These are phyloP conservation scores for Streptanthus diversifolius DNA, from an alignment of 345 rosid species.

Conservation along the genomic window DNA sequence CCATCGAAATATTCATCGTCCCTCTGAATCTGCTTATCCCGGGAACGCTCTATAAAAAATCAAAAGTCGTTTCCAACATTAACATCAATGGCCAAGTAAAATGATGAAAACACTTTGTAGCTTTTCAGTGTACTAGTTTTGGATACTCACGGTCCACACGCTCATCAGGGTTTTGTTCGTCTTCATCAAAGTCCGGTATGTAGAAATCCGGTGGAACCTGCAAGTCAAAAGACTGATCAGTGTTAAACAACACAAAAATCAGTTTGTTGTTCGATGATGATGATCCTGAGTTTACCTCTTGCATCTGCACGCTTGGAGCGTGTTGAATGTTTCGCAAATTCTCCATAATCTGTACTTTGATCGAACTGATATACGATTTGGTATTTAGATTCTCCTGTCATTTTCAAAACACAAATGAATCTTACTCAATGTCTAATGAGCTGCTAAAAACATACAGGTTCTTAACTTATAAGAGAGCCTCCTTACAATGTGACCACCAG, in stretches of 20 bases:
- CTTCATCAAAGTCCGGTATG: slow-evolving; percentile 93
- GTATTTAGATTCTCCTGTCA: slow-evolving; percentile 84
- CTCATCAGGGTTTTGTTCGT: slow-evolving; percentile 80
- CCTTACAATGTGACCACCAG: slow-evolving; percentile 77
- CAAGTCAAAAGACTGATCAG: not conserved
- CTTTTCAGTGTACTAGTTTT: not conserved
- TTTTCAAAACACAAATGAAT: slow-evolving; percentile 5
- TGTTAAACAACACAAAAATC: not conserved
- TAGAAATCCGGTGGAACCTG: slow-evolving; percentile 98
- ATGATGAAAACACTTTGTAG: not conserved
- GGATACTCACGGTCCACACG: slow-evolving; percentile 74
- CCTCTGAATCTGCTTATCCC: slow-evolving; percentile 84
- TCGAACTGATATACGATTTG: slow-evolving; percentile 77
- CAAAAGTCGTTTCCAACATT: not conserved
- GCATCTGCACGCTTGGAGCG: slow-evolving; percentile 95
- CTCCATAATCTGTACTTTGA: slow-evolving; percentile 86
- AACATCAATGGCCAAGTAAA: not conserved
- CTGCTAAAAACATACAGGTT: not conserved
- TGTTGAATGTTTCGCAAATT: slow-evolving; percentile 87
- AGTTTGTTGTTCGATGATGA: not conserved
- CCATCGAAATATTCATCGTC: slow-evolving; percentile 89
- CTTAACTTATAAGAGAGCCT: not conserved
- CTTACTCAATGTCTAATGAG: not conserved
- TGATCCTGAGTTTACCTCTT: slow-evolving; percentile 58
- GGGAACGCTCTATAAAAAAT: slow-evolving; percentile 66